Conservation (phyloP, 2,329 filamentous ascomycete species). For the Lasiodiplodia theobromae region DNA sequence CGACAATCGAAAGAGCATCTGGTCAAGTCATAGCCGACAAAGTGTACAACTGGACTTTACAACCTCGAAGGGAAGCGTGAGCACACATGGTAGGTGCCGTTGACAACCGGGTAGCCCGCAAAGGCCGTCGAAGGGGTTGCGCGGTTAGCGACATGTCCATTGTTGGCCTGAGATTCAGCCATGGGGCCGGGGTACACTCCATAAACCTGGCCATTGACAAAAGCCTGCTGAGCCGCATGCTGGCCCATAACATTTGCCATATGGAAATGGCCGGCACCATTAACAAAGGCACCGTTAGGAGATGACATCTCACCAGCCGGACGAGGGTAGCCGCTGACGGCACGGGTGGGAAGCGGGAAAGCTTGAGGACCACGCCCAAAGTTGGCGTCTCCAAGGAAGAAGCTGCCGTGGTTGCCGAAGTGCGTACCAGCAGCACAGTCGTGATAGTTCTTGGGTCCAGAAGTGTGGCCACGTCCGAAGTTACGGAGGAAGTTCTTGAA, state of each 20-base stretch:
- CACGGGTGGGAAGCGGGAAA: background rate
- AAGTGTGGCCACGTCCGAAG: background rate
- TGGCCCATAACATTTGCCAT: background rate
- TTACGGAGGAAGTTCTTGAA: background rate
- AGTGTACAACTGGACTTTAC: background rate
- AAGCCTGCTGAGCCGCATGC: background rate
- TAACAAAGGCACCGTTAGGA: background rate
- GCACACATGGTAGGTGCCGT: background rate
- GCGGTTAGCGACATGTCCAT: background rate
- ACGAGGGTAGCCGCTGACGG: background rate
- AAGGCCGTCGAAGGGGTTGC: background rate
- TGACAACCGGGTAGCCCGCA: conserved; percentile 1
- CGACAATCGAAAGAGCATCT: too few species aligned
- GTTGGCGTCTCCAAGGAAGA: background rate
- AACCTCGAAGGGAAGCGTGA: background rate
- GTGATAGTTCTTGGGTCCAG: background rate
- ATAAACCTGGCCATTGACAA: background rate
- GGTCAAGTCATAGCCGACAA: too few species aligned
- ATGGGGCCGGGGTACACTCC: background rate
- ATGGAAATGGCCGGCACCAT: background rate
- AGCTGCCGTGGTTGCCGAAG: background rate
- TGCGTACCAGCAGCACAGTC: background rate
- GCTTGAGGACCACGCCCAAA: too few species aligned
- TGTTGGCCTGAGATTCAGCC: background rate
- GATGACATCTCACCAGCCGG: background rate